These are phyloP conservation scores for Wallacemonas sp. DNA, from an alignment of 208 protist species.

Conservation along the genomic window DNA sequence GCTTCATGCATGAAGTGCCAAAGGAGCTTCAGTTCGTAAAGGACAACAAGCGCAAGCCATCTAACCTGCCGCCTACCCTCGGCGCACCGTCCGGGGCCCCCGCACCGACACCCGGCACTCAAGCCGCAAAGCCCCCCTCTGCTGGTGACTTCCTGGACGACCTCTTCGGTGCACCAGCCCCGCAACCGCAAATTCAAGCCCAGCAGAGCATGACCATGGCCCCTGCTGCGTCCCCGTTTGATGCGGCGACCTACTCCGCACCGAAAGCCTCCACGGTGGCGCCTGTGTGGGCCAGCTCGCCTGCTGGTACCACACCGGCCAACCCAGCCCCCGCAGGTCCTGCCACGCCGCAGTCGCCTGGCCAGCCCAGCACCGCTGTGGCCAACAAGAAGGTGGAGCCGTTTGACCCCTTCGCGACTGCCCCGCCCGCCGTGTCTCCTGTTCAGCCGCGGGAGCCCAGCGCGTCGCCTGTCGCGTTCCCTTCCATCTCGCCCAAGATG, in stretches of 20 bases:
- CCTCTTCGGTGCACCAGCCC: constrained; percentile 58
- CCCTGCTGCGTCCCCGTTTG: constrained; percentile 20
- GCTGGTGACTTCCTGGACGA: constrained; percentile 68
- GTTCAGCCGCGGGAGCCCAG: constrained; percentile 23
- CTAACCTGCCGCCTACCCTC: constrained; percentile 32
- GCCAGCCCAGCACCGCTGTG: background rate
- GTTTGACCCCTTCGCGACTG: constrained; percentile 12
- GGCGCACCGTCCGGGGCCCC: background rate
- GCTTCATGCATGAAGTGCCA: constrained; percentile 69
- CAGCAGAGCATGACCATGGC: constrained; percentile 16
- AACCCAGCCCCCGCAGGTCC: background rate
- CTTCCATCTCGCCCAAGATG: background rate
- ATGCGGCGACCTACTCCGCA: constrained; percentile 22
- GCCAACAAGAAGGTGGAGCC: constrained; percentile 1
- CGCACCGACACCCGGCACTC: no score
- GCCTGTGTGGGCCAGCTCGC: constrained; percentile 36
- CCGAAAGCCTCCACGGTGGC: constrained; percentile 35
- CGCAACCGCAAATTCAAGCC: constrained; percentile 7
- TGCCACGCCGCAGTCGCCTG: constrained; percentile 2
- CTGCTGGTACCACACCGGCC: constrained; percentile 7
- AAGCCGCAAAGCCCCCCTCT: background rate
- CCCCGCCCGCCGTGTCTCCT: constrained; percentile 17
- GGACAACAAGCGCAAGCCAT: constrained; percentile 64
- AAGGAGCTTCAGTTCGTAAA: constrained; percentile 77
- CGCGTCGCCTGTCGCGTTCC: constrained; percentile 20